Conservation (phyloP, 345 rosid genomes). For the Lepidium didymum region DNA sequence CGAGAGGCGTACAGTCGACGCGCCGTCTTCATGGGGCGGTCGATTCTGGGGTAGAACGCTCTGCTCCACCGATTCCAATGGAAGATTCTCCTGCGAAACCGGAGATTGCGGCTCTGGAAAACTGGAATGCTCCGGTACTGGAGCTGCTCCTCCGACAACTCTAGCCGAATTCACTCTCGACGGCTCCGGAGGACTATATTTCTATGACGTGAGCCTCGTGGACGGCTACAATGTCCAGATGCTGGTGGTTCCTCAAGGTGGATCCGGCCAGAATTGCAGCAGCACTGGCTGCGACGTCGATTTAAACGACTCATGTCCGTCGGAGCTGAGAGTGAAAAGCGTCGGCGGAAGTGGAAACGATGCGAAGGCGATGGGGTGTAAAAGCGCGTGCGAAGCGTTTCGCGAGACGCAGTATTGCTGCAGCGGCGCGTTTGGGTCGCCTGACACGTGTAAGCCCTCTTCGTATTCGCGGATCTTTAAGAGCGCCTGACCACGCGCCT, state of each 20-base stretch:
- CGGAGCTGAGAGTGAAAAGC: constrained; percentile 58
- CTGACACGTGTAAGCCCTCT: constrained; percentile 69
- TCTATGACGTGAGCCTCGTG: constrained; percentile 73
- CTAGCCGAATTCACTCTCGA: constrained; percentile 75
- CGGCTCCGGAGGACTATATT: constrained; percentile 63
- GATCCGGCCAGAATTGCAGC: constrained; percentile 57
- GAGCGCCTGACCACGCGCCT: constrained; percentile 72
- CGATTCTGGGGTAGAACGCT: constrained; percentile 84
- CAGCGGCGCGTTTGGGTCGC: constrained; percentile 57
- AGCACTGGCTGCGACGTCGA: constrained; percentile 66
- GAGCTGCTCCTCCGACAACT: constrained; percentile 75
- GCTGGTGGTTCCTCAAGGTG: constrained; percentile 70
- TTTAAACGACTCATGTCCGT: constrained; percentile 60
- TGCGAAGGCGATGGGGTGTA: constrained; percentile 48
- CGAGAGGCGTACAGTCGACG: constrained; percentile 40
- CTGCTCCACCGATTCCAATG: constrained; percentile 53
- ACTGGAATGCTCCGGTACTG: constrained; percentile 61
- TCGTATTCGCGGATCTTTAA: constrained; percentile 59
- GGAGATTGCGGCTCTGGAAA: constrained; percentile 84
- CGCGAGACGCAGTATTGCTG: constrained; percentile 67
- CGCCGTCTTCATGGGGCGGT: constrained; percentile 89
- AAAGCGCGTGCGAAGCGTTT: constrained; percentile 89
- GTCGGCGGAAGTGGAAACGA: constrained; percentile 19
- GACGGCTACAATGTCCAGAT: constrained; percentile 85
- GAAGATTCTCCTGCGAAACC: constrained; percentile 63